Evolutionary conservation across 495 filamentous ascomycete genomes (phyloP), one percentile per base, ranked within the genome.

Genomic region (Hypoxylon lienhwacheense): DNA sequence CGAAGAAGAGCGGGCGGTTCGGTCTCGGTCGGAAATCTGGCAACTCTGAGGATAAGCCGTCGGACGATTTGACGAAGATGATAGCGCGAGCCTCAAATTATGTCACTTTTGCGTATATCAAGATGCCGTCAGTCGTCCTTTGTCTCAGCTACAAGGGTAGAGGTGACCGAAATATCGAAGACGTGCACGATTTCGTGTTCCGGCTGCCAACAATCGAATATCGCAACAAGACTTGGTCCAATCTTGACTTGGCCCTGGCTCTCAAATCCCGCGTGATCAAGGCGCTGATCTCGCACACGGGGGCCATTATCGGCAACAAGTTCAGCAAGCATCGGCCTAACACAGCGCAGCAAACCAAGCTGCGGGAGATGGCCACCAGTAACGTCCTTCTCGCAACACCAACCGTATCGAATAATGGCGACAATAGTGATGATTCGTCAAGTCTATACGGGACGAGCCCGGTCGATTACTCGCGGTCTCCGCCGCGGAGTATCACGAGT

Each of bases 221-320:
- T 68, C 81, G 89, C 40, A 97, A 99, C 75, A 97, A 97, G 73
- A 97, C 91, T 7, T 99, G 93, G 93, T 97, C 92, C 12, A 97
- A 97, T 67, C 82, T 97, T 5, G 93, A 99, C 55, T 81, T 99
- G 7, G 91, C 92, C 1, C 74, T 97, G 40, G 85, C 87, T 14
- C 75, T 99, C 35, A 97, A 99, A 78, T 90, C 87, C 58, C 90
- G 95, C 46, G 88, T 97, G 57, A 93, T 95, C 68, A 86, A 87
- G 63, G 95, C 95, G 1, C 79, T 98, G 15, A 91, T 98, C 63
- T 92, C 89, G 21, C 93, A 98, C 68, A 89, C 91, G 2, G 92
- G 91, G 16, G 91, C 95, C 40, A 97, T 98, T 62, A 86, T 98
- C 50, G 89, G 93, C 40, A 98, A 98, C 76, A 98, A 98, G 64